Base-by-base conservation (phyloP, 73 alveolate genomes). In the Breviolum minutum region DNA sequence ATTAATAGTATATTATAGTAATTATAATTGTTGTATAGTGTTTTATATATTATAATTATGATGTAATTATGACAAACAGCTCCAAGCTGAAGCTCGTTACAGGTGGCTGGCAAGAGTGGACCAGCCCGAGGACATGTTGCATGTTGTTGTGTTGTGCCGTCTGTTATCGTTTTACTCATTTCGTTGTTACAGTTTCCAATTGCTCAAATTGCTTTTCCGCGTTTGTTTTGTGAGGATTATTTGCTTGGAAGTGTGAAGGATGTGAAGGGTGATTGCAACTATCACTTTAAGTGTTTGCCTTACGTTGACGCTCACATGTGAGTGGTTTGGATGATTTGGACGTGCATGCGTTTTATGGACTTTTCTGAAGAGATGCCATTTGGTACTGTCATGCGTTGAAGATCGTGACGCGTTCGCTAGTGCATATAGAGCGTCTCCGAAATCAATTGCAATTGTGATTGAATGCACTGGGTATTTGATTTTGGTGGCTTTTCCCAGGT, bases 71-170 rank as follows among this genome's bases (percentile, higher is more conserved):
- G 54, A 40, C 54, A 40, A 3, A 40, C 54, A 40, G 54, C 54
- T 40, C 54, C 54, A 40, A 40, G 91, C 30, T 63, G 6, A 9
- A 54, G 19, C 4, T 8, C 69, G 61, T 10, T 27, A 48, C 62
- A 89, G 96, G 96, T 89, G 96, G 96, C 11, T 89, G 96, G 87
- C 96, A 27, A 74, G 96, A 69, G 87, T 40, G 20, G 96, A 89
- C 73, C 96, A 89, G 96, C 96, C 96, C 26, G 96, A 89, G 96
- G 96, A 87, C 80, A 5, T n/a, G 30, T 17, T 48, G 32, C 79
- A 20, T 48, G n/a, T 27, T 16, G 13, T 11, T n/a, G n/a, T n/a
- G 54, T 40, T 0, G 5, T 40, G 54, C 54, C 54, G 3, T 0
- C 54, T 40, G 54, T 40, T 40, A 40, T 40, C 54, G n/a, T n/a